Conservation (phyloP, 2,329 filamentous ascomycete species). For the Mollisiaceae sp. region DNA sequence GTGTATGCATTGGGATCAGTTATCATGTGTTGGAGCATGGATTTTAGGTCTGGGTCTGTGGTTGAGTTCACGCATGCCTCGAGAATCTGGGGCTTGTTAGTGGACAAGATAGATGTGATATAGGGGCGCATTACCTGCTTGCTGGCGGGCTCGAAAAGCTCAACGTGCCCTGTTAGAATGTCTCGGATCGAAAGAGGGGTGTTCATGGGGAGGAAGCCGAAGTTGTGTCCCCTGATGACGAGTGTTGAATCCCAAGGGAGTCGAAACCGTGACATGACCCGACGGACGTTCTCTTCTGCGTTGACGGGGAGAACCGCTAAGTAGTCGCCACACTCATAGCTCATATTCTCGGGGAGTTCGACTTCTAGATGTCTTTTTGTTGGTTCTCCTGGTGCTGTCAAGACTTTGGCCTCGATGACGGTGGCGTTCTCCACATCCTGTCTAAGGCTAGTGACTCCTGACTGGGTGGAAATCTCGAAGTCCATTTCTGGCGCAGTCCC, state of each 20-base stretch:
- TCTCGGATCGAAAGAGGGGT: constrained; percentile 64
- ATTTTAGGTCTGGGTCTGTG: neutral
- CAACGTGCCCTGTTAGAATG: constrained; percentile 72
- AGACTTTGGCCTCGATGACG: constrained; percentile 56
- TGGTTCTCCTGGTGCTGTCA: constrained; percentile 56
- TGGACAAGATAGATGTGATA: neutral
- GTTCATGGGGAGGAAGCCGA: constrained; percentile 55
- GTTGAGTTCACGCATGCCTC: constrained; percentile 4
- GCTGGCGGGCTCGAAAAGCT: constrained; percentile 74
- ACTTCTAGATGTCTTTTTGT: constrained; percentile 68
- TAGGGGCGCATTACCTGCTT: constrained; percentile 56
- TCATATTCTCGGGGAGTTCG: constrained; percentile 66
- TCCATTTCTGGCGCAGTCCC: constrained; percentile 18
- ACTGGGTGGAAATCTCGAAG: constrained; percentile 32
- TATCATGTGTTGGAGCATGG: neutral
- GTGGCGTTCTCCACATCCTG: constrained; percentile 66
- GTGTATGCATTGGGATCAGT: neutral
- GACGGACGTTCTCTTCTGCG: constrained; percentile 62
- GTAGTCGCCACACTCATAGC: constrained; percentile 77
- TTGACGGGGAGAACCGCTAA: constrained; percentile 76
- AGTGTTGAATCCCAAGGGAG: constrained; percentile 65
- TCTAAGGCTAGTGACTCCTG: constrained; percentile 48
- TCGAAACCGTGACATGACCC: constrained; percentile 63
- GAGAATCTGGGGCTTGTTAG: constrained; percentile 14
- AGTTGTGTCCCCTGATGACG: constrained; percentile 54